Evolutionary conservation across 768 basidiomycete species (phyloP), one percentile per base, ranked within the genome.

Genomic region (Pleurotus sapidus): DNA sequence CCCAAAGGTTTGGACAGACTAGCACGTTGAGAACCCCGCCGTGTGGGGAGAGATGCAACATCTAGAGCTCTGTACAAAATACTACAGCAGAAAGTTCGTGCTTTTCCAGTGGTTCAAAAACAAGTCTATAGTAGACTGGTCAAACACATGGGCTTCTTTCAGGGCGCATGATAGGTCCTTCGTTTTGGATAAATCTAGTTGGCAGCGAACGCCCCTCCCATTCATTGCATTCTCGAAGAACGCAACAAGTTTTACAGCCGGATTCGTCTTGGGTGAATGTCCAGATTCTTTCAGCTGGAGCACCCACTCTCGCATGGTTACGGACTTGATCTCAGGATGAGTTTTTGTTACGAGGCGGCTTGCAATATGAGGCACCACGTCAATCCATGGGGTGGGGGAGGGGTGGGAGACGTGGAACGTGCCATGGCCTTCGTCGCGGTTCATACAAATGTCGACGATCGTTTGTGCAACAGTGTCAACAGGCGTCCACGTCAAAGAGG

Each of bases 171-270:
- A 45, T 9, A 45, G 42, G 20, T n/a, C 14, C 42, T 17, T 45
- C 42, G 42, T 17, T 23, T 70, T 62, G 72, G 8, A 45, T 70
- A 46, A 57, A 62, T 46, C 72, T 65, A 3, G 72, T 65, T 42
- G 69, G 69, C 58, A 55, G 11, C 54, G 40, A 25, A 55, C 54
- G 15, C 40, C 54, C 20, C 27, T 25, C 4, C 54, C 54, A 17
- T 55, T 55, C 40, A 55, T 55, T 15, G 38, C 12, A 45, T 25
- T 55, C 38, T 55, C 54, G 54, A 55, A 55, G 54, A 55, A 55
- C 14, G 18, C 42, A 37, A 55, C 24, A 20, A 55, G 54, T 11
- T 55, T 55, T 8, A 55, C 27, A 34, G 54, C 54, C 25, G 54
- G 54, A 34, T 27, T 50, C 27, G 30, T 30, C 27, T 27, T 24